Evolutionary conservation across 768 basidiomycete genomes (phyloP).

Genomic region (Lactarius tabidus): DNA sequence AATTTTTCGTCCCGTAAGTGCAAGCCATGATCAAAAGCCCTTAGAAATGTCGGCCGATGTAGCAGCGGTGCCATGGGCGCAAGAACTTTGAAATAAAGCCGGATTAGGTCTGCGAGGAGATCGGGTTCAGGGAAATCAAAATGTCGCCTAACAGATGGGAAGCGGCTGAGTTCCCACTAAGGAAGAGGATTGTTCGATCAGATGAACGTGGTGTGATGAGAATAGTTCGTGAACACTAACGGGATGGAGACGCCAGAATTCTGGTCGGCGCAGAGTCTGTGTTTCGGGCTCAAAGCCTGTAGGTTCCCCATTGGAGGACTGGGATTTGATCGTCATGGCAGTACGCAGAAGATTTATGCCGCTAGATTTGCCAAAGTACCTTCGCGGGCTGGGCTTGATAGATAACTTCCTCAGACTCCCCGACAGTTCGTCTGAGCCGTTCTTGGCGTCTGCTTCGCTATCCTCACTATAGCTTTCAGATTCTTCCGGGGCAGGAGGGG

Average conservation of each 20-base stretch:
- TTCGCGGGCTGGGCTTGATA: constrained; percentile 6
- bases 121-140: constrained; percentile 24
- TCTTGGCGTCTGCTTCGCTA: constrained; percentile 5
- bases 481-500: background rate
- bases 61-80: constrained; percentile 19
- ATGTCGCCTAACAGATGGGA: background rate
- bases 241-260: constrained; percentile 20
- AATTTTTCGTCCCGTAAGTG: constrained; percentile 20
- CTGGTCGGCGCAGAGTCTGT: constrained; percentile 3
- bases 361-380: constrained; percentile 26
- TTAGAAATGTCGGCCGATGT: constrained; percentile 23
- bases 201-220: background rate
- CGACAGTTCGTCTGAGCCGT: background rate
- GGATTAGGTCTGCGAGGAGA: constrained; percentile 17
- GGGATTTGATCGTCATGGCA: constrained; percentile 17
- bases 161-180: constrained; percentile 24
- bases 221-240: background rate
- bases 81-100: constrained; percentile 15
- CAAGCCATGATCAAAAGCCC: constrained; percentile 7
- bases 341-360: constrained; percentile 14
- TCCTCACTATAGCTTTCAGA: constrained; percentile 4
- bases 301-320: background rate
- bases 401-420: background rate
- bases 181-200: background rate
- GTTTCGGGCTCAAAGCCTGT: background rate